Percentiles rank a stretch among this genome's conserved stretches.
Conservation (phyloP, 83 land plant species). For the Isoetes engelmannii region DNA sequence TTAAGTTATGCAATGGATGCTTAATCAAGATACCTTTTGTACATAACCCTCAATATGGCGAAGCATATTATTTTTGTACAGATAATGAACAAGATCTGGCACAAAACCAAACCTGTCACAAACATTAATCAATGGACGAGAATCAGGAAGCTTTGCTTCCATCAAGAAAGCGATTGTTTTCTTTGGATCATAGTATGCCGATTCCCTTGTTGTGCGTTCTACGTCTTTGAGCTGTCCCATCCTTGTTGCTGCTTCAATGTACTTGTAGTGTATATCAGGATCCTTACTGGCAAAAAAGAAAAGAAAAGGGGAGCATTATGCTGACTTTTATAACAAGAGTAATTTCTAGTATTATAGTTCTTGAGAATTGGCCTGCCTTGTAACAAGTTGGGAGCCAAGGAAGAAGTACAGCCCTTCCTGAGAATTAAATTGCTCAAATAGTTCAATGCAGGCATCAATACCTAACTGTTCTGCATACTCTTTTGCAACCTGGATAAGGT, state of each 20-base stretch:
- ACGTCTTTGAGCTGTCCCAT: slow-evolving; percentile 1
- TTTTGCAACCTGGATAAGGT: slow-evolving; percentile 6
- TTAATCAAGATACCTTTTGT: neutral
- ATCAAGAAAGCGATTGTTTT: neutral
- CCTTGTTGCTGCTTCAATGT: slow-evolving; percentile 6
- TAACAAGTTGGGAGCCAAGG: neutral
- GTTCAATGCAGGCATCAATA: neutral
- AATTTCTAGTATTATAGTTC: neutral
- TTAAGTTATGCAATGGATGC: neutral
- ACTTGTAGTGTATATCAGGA: slow-evolving; percentile 1
- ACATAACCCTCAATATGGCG: slow-evolving; percentile 5
- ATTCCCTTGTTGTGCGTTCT: slow-evolving; percentile 10
- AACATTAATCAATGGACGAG: slow-evolving; percentile 11
- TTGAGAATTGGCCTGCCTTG: neutral
- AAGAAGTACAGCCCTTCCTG: slow-evolving; percentile 3
- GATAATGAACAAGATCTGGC: slow-evolving; percentile 1
- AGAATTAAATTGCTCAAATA: slow-evolving; percentile 1
- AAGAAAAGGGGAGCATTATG: neutral
- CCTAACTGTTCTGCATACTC: slow-evolving; percentile 10
- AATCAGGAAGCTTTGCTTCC: slow-evolving; percentile 6
- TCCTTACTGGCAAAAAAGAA: neutral
- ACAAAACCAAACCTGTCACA: slow-evolving; percentile 9
- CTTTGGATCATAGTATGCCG: neutral
- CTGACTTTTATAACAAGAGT: neutral
- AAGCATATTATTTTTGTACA: slow-evolving; percentile 5